phyloP scores from a whole-genome alignment of 768 basidiomycete genomes.

The Naganishia randhawae region DNA sequence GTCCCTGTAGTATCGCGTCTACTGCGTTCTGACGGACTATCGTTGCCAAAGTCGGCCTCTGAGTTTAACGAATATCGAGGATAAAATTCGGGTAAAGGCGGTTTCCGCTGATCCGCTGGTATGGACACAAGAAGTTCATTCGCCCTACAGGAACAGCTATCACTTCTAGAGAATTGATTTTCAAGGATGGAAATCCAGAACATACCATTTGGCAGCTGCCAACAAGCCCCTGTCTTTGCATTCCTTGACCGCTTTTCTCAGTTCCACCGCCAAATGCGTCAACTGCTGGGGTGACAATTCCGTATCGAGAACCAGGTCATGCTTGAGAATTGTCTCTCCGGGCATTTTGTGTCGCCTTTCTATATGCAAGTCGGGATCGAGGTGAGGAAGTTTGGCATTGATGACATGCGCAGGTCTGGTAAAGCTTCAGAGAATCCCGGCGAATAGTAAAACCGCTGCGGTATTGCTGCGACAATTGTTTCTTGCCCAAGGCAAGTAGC shows the following conservation, averaged over 20 bases:
- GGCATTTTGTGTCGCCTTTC: background rate
- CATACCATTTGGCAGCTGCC: slow-evolving; percentile 28
- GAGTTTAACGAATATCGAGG: slow-evolving; percentile 12
- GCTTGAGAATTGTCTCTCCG: background rate
- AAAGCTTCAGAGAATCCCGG: background rate
- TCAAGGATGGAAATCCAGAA: background rate
- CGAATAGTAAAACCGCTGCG: too few species aligned
- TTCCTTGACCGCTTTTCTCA: slow-evolving; percentile 27
- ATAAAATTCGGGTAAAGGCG: slow-evolving; percentile 4
- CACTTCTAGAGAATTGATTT: background rate
- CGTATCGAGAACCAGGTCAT: background rate
- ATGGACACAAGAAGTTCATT: slow-evolving; percentile 28
- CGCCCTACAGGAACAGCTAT: slow-evolving; percentile 11
- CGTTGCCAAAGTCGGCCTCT: slow-evolving; percentile 4
- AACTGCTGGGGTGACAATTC: slow-evolving; percentile 11
- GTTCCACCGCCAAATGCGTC: slow-evolving; percentile 20
- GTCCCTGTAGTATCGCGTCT: background rate
- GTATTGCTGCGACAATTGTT: too few species aligned
- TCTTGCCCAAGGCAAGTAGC: too few species aligned
- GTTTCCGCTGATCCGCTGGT: slow-evolving; percentile 13
- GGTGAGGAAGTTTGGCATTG: background rate
- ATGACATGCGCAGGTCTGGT: background rate
- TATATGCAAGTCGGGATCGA: background rate
- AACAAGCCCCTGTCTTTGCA: slow-evolving; percentile 29
- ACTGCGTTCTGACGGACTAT: background rate